Evolutionary conservation across 805 yeast species (phyloP), one percentile per base, ranked within the genome.

Genomic region (Lachancea sp.): DNA sequence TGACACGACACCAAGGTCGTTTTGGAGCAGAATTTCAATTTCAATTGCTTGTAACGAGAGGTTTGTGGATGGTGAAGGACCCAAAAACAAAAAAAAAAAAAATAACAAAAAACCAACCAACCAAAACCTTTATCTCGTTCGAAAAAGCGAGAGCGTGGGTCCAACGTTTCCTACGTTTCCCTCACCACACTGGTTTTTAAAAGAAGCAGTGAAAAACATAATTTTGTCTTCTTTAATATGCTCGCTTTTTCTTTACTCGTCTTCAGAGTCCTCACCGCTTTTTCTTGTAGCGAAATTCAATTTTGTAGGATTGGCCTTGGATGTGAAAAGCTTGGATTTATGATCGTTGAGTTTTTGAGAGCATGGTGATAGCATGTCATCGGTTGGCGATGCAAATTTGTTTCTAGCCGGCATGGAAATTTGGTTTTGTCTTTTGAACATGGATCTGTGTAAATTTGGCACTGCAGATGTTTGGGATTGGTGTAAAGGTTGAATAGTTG

Each of bases 311-410:
- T 51, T 55, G 5, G 58, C 48, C 16, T 49, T 54, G 2, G 49
- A 39, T 19, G 50, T 41, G 44, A 56, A 50, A 37, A 59, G 45
- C 50, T 54, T 59, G 8, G 61, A 49, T 59, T 71, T 74, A 51
- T 76, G 80, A 31, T 72, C 73, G 48, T 60, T 74, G 48, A 79
- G 59, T 58, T 75, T 78, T 50, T 75, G 74, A 1, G 82, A 70
- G 54, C 82, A 75, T 25, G 84, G 83, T 3, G 82, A 77, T 59
- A 78, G 59, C 50, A 78, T 50, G 40, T 67, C 73, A 53, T 79
- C 85, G 2, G 85, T 79, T 36, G 83, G 83, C 12, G 82, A 77
- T 7, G 77, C 66, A 49, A 66, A 59, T 31, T 60, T 60, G 45
- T 56, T 48, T 52, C 49, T 54, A 15, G 42, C 34, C 33, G 44